These are phyloP conservation scores for Capsicum baccatum DNA, from an alignment of 257 asterid genomes.

Conservation along the genomic window DNA sequence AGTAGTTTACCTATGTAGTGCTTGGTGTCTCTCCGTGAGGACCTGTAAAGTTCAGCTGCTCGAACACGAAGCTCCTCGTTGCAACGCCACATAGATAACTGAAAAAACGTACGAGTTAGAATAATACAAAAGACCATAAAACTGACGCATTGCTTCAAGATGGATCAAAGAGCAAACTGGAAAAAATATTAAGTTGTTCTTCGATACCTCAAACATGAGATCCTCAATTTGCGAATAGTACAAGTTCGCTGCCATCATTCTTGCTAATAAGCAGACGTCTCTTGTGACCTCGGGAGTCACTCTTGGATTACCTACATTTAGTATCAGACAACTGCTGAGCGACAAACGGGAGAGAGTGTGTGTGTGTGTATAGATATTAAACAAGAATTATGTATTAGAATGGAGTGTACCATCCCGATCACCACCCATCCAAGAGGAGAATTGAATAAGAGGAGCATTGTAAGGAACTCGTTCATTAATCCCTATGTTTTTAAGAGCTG, in stretches of 20 bases:
- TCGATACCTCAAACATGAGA: conserved; percentile 88
- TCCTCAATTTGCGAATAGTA: conserved; percentile 94
- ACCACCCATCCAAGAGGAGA: conserved; percentile 69
- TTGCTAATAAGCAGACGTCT: conserved; percentile 59
- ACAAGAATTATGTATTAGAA: not conserved
- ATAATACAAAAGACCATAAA: not conserved
- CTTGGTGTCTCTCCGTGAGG: conserved; percentile 49
- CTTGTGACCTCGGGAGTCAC: conserved; percentile 65
- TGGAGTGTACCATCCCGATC: conserved; percentile 56
- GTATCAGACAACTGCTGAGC: conserved; percentile 8
- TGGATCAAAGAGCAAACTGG: conserved; percentile 11
- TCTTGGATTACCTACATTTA: conserved; percentile 53
- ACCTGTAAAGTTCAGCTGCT: conserved; percentile 45
- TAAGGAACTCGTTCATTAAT: conserved; percentile 57
- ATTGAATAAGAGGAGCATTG: conserved; percentile 60
- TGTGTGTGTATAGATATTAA: not conserved
- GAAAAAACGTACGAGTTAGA: not conserved
- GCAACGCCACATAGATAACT: conserved; percentile 68
- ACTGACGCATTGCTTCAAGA: not conserved
- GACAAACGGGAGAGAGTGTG: not conserved
- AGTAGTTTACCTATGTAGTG: conserved; percentile 51
- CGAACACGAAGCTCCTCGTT: conserved; percentile 52
- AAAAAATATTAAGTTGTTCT: conserved; percentile 7
- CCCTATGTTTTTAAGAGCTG: conserved; percentile 57
- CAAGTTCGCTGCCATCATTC: conserved; percentile 68